Percentiles rank a stretch among this genome's conserved stretches.
Conservation (phyloP, 768 basidiomycete genomes). For the Phaeotremella skinneri region DNA sequence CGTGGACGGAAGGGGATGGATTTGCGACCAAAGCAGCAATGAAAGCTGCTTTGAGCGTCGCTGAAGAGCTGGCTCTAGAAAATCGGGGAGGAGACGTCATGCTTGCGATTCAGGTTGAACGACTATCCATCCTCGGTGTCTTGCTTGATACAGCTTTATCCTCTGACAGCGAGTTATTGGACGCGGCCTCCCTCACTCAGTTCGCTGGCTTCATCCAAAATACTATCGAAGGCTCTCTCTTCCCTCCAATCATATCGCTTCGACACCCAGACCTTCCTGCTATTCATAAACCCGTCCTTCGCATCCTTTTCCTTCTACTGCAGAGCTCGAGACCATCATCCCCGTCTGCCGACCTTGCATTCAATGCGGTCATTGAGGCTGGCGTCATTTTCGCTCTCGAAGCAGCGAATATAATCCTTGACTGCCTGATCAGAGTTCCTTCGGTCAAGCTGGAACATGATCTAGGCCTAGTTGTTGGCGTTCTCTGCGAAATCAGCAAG, state of each 20-base stretch:
- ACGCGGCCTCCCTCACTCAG: slow-evolving; percentile 62
- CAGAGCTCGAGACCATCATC: slow-evolving; percentile 56
- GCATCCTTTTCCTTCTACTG: slow-evolving; percentile 74
- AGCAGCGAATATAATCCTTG: slow-evolving; percentile 53
- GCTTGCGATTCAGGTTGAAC: slow-evolving; percentile 71
- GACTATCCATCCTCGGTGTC: slow-evolving; percentile 70
- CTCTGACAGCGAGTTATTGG: slow-evolving; percentile 48
- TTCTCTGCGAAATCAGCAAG: slow-evolving; percentile 32
- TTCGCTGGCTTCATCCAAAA: slow-evolving; percentile 63
- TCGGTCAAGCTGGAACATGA: slow-evolving; percentile 9
- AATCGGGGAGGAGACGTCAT: slow-evolving; percentile 77
- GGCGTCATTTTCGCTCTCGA: slow-evolving; percentile 59
- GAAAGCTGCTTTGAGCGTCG: slow-evolving; percentile 62
- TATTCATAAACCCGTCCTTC: slow-evolving; percentile 77
- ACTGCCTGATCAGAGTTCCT: slow-evolving; percentile 11
- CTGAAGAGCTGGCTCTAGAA: slow-evolving; percentile 67
- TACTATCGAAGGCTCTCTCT: slow-evolving; percentile 70
- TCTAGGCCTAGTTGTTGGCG: slow-evolving; percentile 31
- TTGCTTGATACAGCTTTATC: slow-evolving; percentile 81
- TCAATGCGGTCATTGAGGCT: slow-evolving; percentile 62
- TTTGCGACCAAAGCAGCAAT: slow-evolving; percentile 61
- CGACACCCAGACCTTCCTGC: slow-evolving; percentile 63
- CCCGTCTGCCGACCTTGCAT: slow-evolving; percentile 41
- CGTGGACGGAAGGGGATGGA: slow-evolving; percentile 65
- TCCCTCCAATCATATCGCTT: slow-evolving; percentile 71